Evolutionary conservation across 1,139 yeast genomes (phyloP).

Genomic region (Nakaseomyces kungkrabaensis): DNA sequence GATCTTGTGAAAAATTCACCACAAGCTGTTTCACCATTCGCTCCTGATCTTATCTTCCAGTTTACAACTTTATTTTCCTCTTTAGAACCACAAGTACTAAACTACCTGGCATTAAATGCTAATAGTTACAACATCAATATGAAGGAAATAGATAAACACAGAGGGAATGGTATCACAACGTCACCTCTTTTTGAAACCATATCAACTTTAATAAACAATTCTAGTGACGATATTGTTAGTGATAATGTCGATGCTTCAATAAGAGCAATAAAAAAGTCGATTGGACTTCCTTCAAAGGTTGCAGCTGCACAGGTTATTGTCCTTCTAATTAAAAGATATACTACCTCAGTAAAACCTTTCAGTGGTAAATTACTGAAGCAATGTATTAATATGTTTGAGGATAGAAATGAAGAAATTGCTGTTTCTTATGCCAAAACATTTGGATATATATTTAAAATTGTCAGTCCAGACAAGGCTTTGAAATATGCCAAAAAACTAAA

Average conservation of each 20-base stretch:
- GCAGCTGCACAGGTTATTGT: constrained; percentile 76
- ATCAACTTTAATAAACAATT: constrained; percentile 53
- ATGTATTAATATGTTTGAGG: constrained; percentile 51
- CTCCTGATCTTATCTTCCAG: constrained; percentile 60
- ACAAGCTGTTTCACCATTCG: constrained; percentile 51
- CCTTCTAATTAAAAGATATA: constrained; percentile 48
- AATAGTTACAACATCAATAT: constrained; percentile 71
- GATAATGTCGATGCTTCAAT: constrained; percentile 42
- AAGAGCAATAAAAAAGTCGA: constrained; percentile 47
- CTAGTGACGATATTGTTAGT: constrained; percentile 45
- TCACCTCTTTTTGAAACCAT: constrained; percentile 90
- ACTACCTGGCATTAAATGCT: constrained; percentile 80
- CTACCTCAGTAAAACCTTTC: constrained; percentile 45
- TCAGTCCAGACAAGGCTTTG: constrained; percentile 44
- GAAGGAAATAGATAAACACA: constrained; percentile 64
- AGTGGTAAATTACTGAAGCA: constrained; percentile 54
- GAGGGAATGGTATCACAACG: constrained; percentile 61
- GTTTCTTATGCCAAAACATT: constrained; percentile 72
- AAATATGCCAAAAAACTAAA: constrained; percentile 45
- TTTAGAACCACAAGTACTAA: constrained; percentile 82
- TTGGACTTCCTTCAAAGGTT: constrained; percentile 87
- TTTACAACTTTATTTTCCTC: constrained; percentile 69
- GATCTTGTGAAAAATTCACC: constrained; percentile 60
- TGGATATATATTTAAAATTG: constrained; percentile 66
- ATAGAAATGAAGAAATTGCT: constrained; percentile 63